phyloP scores from a whole-genome alignment of 2,329 filamentous ascomycete genomes.

The Nemania bipapillata region DNA sequence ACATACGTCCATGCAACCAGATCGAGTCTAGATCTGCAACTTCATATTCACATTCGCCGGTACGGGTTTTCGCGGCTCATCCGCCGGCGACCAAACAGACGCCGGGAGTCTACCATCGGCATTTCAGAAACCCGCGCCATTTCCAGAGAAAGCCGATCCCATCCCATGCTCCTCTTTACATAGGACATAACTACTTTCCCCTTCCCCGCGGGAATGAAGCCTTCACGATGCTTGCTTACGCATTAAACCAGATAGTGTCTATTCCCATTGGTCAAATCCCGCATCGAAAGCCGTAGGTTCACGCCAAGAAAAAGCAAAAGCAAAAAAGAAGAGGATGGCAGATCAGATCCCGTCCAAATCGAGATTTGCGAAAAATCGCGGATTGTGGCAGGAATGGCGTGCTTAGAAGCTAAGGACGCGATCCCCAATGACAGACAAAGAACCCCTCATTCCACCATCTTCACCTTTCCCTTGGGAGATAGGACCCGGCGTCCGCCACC shows the following conservation, averaged over 20 bases:
- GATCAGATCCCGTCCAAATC: conserved; percentile 16
- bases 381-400: conserved; percentile 33
- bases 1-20: not conserved
- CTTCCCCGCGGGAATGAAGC: conserved; percentile 4
- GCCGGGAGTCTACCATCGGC: conserved; percentile 2
- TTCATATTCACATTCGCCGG: not conserved
- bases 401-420: conserved; percentile 29
- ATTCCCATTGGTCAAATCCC: conserved; percentile 11
- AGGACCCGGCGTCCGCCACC: conserved; percentile 1
- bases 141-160: not conserved
- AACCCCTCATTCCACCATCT: conserved; percentile 33
- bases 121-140: not conserved
- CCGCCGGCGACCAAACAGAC: conserved; percentile 1
- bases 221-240: conserved; percentile 2
- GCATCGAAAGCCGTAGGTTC: conserved; percentile 2
- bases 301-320: conserved; percentile 15
- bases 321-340: not conserved
- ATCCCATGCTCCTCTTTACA: conserved; percentile 1
- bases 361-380: conserved; percentile 27
- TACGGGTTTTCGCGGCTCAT: not conserved
- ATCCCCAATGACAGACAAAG: conserved; percentile 34
- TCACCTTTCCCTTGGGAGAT: conserved; percentile 24
- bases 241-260: not conserved
- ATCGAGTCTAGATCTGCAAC: not conserved
- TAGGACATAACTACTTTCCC: not conserved